Conservation (phyloP, 768 basidiomycete genomes). For the Asterophora parasitica region DNA sequence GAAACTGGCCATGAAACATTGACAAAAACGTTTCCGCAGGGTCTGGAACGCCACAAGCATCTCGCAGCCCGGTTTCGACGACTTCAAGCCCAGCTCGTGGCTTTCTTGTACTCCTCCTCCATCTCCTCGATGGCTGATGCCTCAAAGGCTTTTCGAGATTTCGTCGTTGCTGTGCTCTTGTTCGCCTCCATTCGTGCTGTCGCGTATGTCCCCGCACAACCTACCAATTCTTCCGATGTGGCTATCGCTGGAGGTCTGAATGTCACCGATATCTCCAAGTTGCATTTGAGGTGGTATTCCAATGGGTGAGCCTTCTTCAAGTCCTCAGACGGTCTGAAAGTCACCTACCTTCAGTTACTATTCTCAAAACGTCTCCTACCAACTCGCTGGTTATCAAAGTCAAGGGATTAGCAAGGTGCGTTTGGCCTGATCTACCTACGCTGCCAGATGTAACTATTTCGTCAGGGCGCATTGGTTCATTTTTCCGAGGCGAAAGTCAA, state of each 20-base stretch:
- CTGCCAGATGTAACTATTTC: neutral
- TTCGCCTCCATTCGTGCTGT: constrained; percentile 17
- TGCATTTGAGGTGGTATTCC: constrained; percentile 58
- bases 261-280: constrained; percentile 50
- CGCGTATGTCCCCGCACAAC: constrained; percentile 66
- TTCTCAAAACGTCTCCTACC: constrained; percentile 52
- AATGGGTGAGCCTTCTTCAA: constrained; percentile 35
- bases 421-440: constrained; percentile 1
- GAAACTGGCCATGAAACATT: constrained; percentile 7
- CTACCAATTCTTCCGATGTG: constrained; percentile 59
- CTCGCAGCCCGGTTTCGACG: neutral
- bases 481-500: constrained; percentile 62
- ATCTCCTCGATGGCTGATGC: constrained; percentile 4
- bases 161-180: constrained; percentile 14
- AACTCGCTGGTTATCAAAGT: constrained; percentile 48
- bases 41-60: too few species aligned
- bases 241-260: constrained; percentile 42
- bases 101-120: neutral
- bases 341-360: constrained; percentile 35
- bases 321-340: constrained; percentile 1
- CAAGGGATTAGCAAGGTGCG: constrained; percentile 51
- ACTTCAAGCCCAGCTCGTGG: neutral
- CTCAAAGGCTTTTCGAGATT: neutral
- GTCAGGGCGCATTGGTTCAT: constrained; percentile 77
- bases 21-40: constrained; percentile 6